Evolutionary conservation across 768 basidiomycete species (phyloP), one percentile per base, ranked within the genome.

Genomic region (Flagelloscypha sp.): DNA sequence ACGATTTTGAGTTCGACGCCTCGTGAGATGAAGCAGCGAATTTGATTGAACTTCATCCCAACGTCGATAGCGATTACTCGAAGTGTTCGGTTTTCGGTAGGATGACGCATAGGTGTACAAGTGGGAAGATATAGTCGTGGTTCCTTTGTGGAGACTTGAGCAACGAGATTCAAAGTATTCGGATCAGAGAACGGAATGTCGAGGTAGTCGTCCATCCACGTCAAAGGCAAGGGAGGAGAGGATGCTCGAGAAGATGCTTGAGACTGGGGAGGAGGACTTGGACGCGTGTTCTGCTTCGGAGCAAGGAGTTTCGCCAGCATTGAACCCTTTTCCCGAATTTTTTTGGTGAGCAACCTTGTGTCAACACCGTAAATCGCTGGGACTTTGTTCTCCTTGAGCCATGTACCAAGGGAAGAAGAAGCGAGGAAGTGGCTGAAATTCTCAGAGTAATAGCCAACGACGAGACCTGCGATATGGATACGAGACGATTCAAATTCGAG

Each of bases 1-100:
- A 98, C 86, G 35, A 97, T 89, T 62, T 98, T 97, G 54, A 98
- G 69, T 57, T 98, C 89, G 23, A 97, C 76, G 32, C 95, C 95
- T 22, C 95, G 83, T 24, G 76, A 68, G 27, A 75, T 77, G 63
- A 99, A 97, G 66, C 95, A 99, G 22, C 95, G 76, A 48, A 98
- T 92, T 60, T 99, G 95, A 60, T 98, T 98, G 67, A 86, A 95
- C 62, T 99, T 99, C 88, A 98, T 98, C n/a, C 95, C 95, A 33
- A 98, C 94, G 55, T 99, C 95, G 40, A 98, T 63, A 5, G 89
- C 90, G 11, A 99, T 52, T 19, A 99, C 74, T 41, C 95, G 84
- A 20, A 98, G 54, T 1, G 76, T 62, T 33, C 92, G 76, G 20
- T 85, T 87, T n/a, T n/a, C n/a, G 1, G 76, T 79, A 2, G 87